Conservation (phyloP, 2,329 filamentous ascomycete genomes). For the Furcasterigmium furcatum region DNA sequence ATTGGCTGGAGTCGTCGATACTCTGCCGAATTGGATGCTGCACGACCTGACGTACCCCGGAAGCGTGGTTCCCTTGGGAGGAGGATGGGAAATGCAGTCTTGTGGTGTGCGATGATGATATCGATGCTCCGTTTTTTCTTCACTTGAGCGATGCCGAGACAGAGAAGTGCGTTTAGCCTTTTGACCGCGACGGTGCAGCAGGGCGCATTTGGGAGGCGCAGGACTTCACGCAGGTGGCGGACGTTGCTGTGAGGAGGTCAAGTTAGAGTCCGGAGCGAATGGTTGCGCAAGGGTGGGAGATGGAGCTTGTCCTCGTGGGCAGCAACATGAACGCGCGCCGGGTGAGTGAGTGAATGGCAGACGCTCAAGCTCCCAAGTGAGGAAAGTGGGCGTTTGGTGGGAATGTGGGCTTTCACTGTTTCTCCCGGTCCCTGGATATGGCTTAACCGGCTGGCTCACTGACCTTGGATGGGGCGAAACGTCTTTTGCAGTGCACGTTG, state of each 20-base stretch:
- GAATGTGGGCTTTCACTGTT: not conserved
- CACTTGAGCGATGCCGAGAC: not conserved
- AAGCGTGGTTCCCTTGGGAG: conserved; percentile 10
- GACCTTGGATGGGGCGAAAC: too few relatives aligned
- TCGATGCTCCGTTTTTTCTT: not conserved
- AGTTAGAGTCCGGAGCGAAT: not conserved
- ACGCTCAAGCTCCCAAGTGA: not conserved
- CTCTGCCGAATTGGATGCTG: conserved; percentile 10
- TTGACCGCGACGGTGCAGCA: not conserved
- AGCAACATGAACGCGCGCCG: too few relatives aligned
- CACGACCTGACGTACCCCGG: conserved; percentile 9
- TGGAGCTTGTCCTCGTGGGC: not conserved
- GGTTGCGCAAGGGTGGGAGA: not conserved
- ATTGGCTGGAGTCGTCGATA: not conserved
- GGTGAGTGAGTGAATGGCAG: too few relatives aligned
- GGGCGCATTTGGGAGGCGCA: too few relatives aligned
- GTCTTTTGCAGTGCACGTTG: too few relatives aligned
- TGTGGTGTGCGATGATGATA: not conserved
- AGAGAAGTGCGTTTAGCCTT: not conserved
- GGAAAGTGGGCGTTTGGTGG: not conserved
- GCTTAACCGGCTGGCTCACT: too few relatives aligned
- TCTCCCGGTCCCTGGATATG: too few relatives aligned
- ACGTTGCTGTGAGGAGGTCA: not conserved
- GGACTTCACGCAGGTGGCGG: too few relatives aligned
- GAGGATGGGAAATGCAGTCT: conserved; percentile 1